Base-by-base conservation (phyloP, 768 basidiomycete species). In the Termitomyces sp. region DNA sequence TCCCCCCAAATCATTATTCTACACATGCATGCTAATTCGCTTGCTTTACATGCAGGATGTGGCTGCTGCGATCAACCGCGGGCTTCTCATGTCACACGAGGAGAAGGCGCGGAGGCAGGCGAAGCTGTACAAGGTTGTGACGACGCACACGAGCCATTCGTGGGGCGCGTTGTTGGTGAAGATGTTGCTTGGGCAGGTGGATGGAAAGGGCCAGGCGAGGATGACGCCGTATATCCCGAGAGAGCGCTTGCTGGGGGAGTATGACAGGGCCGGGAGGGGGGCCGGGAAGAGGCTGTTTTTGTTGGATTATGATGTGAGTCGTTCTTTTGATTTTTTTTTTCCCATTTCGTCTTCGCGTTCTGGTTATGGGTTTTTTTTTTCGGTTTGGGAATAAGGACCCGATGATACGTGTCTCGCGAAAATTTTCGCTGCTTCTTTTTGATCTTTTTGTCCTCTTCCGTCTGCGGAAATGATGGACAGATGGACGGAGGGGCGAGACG, bases 131-230 rank as follows among this genome's bases (percentile, higher is more conserved):
- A 85, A 88, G 61, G 84, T 88, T 55, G 94, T 97, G 56, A 88
- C 88, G 16, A 93, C 90, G 35, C 94, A 98, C 68, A 98, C 96
- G 0, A 89, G 88, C 16, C 90, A 93, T 61, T 89, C 90, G 28
- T 98, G 96, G 96, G 94, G 94, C 13, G 86, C 90, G 18, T 85
- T 91, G 16, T 81, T 98, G 50, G 84, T 90, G 62, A 90, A 92
- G 78, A 88, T 92, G 81, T 80, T 98, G 9, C 79, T 98, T 48
- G 83, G 85, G 45, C 89, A 91, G 67, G 81, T 97, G 62, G 85
- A 87, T 33, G 78, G 83, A 38, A 85, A 90, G 70, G 87, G 88
- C 52, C 85, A 86, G 46, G 89, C 94, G 2, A 81, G 90, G 50
- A 82, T 86, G 66, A 98, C 94, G 32, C 96, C 96, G 0, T 87